Conservation (phyloP, 495 filamentous ascomycete species). For the Aspergillus saccharolyticus region DNA sequence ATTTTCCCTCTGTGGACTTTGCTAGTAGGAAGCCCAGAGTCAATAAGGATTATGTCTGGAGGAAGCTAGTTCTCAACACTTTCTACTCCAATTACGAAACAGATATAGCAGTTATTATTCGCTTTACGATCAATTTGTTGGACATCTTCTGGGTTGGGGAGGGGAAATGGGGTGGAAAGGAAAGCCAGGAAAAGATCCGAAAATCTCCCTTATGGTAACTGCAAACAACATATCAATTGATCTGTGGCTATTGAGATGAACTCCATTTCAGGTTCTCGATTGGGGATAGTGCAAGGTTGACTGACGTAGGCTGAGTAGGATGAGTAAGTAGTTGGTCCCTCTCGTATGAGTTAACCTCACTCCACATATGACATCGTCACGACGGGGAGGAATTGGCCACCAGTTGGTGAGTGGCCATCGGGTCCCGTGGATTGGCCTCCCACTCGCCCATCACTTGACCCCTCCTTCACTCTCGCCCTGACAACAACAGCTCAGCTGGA, state of each 20-base stretch:
- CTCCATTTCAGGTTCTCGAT: no score
- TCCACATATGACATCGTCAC: neutral
- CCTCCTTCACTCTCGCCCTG: constrained; percentile 10
- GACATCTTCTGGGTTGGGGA: neutral
- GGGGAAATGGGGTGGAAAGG: neutral
- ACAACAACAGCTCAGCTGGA: constrained; percentile 8
- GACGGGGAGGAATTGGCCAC: neutral
- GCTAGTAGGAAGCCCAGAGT: neutral
- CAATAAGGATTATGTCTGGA: neutral
- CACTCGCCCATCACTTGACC: constrained; percentile 18
- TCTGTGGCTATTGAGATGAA: no score
- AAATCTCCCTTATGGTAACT: neutral
- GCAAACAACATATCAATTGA: neutral
- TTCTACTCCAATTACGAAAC: constrained; percentile 2
- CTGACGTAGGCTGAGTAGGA: no score
- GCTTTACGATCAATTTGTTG: constrained; percentile 2
- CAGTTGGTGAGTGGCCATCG: constrained; percentile 3
- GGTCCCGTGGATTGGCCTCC: constrained; percentile 14
- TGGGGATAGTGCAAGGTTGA: no score
- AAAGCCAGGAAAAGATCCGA: neutral
- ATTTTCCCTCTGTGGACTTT: neutral
- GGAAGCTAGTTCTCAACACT: constrained; percentile 2
- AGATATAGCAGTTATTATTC: constrained; percentile 3
- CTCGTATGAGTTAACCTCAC: no score
- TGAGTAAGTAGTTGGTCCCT: no score